These are phyloP conservation scores for Erodium moschatum DNA, from an alignment of 441 rosid species.

Conservation along the genomic window DNA sequence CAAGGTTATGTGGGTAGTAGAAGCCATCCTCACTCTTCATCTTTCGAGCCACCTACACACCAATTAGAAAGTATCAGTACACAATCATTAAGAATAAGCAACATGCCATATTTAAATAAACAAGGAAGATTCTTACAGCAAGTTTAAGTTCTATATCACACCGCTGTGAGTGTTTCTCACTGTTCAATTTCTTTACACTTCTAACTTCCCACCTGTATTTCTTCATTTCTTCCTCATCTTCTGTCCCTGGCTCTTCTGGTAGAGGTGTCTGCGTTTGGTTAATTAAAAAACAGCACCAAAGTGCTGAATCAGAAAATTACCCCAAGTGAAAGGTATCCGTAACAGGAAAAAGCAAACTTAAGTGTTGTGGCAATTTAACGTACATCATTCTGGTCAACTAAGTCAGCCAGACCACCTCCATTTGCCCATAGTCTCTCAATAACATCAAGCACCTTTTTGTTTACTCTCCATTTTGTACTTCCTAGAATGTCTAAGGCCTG, in stretches of 20 bases:
- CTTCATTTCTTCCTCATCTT: slow-evolving; percentile 49
- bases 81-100: slow-evolving; percentile 22
- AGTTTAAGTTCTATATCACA: slow-evolving; percentile 92
- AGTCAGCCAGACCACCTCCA: slow-evolving; percentile 71
- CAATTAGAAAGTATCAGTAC: slow-evolving; percentile 25
- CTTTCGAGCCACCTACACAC: slow-evolving; percentile 79
- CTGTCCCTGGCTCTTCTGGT: slow-evolving; percentile 67
- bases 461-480: slow-evolving; percentile 86
- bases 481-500: slow-evolving; percentile 95
- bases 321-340: neutral
- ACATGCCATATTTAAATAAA: slow-evolving; percentile 14
- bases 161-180: slow-evolving; percentile 90
- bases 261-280: slow-evolving; percentile 40
- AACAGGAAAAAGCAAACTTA: slow-evolving; percentile 12
- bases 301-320: neutral
- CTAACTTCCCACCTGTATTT: slow-evolving; percentile 83
- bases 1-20: slow-evolving; percentile 90
- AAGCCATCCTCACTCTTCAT: slow-evolving; percentile 90
- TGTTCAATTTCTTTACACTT: slow-evolving; percentile 52
- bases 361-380: slow-evolving; percentile 20
- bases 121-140: slow-evolving; percentile 52
- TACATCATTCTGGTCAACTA: slow-evolving; percentile 89
- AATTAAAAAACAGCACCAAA: slow-evolving; percentile 19
- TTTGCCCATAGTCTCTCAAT: slow-evolving; percentile 86
- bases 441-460: slow-evolving; percentile 66